Evolutionary conservation across 768 basidiomycete genomes (phyloP).

Genomic region (Leccinum ochraceum): DNA sequence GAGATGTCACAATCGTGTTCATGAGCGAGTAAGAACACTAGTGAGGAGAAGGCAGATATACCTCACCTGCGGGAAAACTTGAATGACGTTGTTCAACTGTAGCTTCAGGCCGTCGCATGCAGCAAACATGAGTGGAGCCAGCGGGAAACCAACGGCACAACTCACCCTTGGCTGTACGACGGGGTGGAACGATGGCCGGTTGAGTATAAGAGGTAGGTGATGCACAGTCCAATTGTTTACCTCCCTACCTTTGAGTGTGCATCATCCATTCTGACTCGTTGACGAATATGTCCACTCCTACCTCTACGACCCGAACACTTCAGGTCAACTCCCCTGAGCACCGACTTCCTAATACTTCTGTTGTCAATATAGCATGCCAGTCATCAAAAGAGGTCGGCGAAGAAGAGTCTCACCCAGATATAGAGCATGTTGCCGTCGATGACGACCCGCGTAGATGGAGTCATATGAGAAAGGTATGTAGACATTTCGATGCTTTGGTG

Average conservation of each 20-base stretch:
- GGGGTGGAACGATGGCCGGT: constrained; percentile 1
- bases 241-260: constrained; percentile 7
- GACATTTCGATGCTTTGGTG: background rate
- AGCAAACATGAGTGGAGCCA: constrained; percentile 2
- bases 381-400: constrained; percentile 3
- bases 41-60: constrained; percentile 17
- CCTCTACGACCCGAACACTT: background rate
- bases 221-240: background rate
- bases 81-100: constrained; percentile 1
- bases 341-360: constrained; percentile 3
- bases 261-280: constrained; percentile 6
- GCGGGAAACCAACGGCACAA: background rate
- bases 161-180: background rate
- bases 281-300: constrained; percentile 15
- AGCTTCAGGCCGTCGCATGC: constrained; percentile 1
- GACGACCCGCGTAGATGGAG: constrained; percentile 69
- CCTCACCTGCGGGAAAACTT: constrained; percentile 18
- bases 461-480: constrained; percentile 50
- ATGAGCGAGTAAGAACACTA: constrained; percentile 3
- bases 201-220: constrained; percentile 25
- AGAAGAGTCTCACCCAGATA: constrained; percentile 25
- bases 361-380: constrained; percentile 3
- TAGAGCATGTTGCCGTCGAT: constrained; percentile 43
- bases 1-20: too few species aligned
- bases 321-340: background rate